Evolutionary conservation across 495 filamentous ascomycete genomes (phyloP).

Genomic region (Evernia prunastri): DNA sequence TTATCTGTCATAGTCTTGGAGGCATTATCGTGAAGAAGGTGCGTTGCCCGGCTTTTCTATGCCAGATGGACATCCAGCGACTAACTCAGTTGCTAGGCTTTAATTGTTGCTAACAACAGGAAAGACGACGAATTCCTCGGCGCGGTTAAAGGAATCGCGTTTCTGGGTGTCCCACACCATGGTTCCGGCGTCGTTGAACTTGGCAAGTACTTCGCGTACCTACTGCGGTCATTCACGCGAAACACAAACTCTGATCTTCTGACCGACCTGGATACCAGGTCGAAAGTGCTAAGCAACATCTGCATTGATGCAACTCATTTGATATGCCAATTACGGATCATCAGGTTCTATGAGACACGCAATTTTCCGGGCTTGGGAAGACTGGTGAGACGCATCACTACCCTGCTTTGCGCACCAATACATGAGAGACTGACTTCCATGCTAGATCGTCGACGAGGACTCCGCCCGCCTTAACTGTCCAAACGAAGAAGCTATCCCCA

Average conservation of each 20-base stretch:
- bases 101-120: slow-evolving; percentile 13
- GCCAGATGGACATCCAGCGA: background rate
- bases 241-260: slow-evolving; percentile 14
- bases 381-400: slow-evolving; percentile 1
- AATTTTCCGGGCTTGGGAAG: slow-evolving; percentile 10
- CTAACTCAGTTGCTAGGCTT: slow-evolving; percentile 5
- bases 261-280: slow-evolving; percentile 10
- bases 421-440: background rate
- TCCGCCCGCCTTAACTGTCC: slow-evolving; percentile 22
- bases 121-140: slow-evolving; percentile 3
- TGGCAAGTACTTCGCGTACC: slow-evolving; percentile 8
- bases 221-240: slow-evolving; percentile 8
- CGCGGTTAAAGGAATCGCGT: slow-evolving; percentile 4
- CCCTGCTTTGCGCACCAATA: slow-evolving; percentile 1
- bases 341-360: slow-evolving; percentile 12
- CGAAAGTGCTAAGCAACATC: slow-evolving; percentile 10
- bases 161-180: slow-evolving; percentile 15
- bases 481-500: slow-evolving; percentile 21
- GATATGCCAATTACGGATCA: slow-evolving; percentile 12
- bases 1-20: slow-evolving; percentile 58
- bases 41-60: background rate
- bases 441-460: slow-evolving; percentile 22
- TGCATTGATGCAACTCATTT: slow-evolving; percentile 5
- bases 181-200: slow-evolving; percentile 8
- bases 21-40: slow-evolving; percentile 52